These are phyloP conservation scores for Trichomonascaceae sp. DNA, from an alignment of 1,139 yeast genomes.

Conservation along the genomic window DNA sequence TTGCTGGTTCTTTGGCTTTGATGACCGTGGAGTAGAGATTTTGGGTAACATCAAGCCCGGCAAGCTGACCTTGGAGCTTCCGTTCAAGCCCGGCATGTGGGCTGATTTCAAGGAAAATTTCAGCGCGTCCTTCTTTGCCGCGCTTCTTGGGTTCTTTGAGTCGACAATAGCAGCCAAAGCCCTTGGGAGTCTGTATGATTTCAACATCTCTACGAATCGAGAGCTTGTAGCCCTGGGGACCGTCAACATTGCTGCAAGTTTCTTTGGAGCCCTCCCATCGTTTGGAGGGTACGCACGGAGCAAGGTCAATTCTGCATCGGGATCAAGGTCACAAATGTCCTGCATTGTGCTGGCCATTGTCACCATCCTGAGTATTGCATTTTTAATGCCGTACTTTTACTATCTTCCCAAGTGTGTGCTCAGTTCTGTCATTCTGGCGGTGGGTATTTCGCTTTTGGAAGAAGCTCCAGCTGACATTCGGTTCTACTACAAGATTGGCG, in stretches of 20 bases:
- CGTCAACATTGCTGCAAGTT: conserved; percentile 52
- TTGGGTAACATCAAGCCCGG: conserved; percentile 53
- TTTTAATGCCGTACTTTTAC: conserved; percentile 49
- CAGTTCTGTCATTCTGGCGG: conserved; percentile 67
- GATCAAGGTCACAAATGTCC: conserved; percentile 74
- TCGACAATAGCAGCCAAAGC: conserved; percentile 81
- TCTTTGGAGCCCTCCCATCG: conserved; percentile 76
- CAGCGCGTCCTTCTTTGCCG: conserved; percentile 46
- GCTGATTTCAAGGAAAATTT: conserved; percentile 25
- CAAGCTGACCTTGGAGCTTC: conserved; percentile 34
- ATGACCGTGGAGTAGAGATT: conserved; percentile 45
- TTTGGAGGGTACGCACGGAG: conserved; percentile 96
- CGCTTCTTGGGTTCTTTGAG: conserved; percentile 85
- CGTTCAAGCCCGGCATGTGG: conserved; percentile 30
- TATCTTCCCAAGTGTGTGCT: conserved; percentile 71
- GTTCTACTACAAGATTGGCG: conserved; percentile 63
- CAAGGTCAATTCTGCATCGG: conserved; percentile 73
- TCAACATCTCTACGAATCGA: conserved; percentile 34
- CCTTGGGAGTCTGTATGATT: conserved; percentile 25
- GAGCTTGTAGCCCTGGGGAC: conserved; percentile 66
- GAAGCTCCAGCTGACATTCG: conserved; percentile 74
- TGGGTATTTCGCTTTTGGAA: conserved; percentile 67
- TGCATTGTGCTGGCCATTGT: conserved; percentile 70
- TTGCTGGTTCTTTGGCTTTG: conserved; percentile 43
- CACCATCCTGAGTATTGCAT: conserved; percentile 53